Evolutionary conservation across 495 filamentous ascomycete species (phyloP), one percentile per base, ranked within the genome.

Genomic region (Xylaria nigripes): DNA sequence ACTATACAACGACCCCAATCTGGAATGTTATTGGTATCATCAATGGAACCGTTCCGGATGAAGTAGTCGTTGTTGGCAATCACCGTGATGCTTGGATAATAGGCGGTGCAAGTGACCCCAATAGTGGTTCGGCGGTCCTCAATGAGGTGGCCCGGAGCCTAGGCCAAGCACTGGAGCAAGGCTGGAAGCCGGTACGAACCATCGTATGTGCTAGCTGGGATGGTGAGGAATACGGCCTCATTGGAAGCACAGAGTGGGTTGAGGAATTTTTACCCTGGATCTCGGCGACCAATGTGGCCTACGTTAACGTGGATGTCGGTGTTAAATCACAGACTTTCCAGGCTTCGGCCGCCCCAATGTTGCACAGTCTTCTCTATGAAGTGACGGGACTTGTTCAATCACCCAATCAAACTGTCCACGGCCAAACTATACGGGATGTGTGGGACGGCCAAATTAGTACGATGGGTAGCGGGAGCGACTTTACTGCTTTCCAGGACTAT

Each of bases 151-250:
- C 94, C 24, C 81, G 86, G 5, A 82, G 88, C 54, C 87, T 97
- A 62, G 89, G 90, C 25, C 75, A 87, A 50, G 81, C 95, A 32
- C 68, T 85, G n/a, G 75, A 74, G 21, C 80, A 80, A 24, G 92
- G 91, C 9, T 98, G 93, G 93, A 85, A 86, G 48, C 93, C 93
- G 12, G 72, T 91, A 1, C 85, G 93, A 12, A 95, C 89, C 6
- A 90, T 98, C 57, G 85, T 93, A 55, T 96, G 97, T 67, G 88
- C 86, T 22, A 92, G 85, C 61, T 97, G 93, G 93, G 93, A 98
- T 63, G 93, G 84, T 25, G 87, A 89, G 63, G 90, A 95, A 66
- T 97, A 96, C 63, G 95, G 94, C 56, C 70, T 94, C 13, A 81
- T 96, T 48, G 93, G 93, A 12, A 90, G 86, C 9, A 97, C 94